Conservation (phyloP, 306 rosid genomes). For the Fagus crenata region DNA sequence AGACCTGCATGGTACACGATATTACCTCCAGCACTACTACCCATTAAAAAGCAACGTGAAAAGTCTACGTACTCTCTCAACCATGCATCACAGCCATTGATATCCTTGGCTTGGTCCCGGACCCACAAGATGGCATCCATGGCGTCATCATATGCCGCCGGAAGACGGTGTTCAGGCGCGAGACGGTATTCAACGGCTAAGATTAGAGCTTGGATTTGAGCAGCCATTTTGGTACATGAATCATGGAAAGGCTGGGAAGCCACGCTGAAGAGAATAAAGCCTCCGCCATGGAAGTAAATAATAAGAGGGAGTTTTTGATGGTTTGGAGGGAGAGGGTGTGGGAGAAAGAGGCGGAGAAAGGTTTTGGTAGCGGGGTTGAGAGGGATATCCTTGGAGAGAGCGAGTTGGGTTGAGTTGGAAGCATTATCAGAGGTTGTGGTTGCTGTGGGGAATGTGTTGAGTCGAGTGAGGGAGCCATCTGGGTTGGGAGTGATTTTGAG, state of each 20-base stretch:
- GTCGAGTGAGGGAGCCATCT: slow-evolving; percentile 62
- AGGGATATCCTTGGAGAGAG: slow-evolving; percentile 56
- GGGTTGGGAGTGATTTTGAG: slow-evolving; percentile 53
- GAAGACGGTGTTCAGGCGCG: slow-evolving; percentile 84
- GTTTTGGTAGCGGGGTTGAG: slow-evolving; percentile 47
- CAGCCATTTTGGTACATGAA: slow-evolving; percentile 35
- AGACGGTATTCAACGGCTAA: slow-evolving; percentile 75
- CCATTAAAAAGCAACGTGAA: slow-evolving; percentile 49
- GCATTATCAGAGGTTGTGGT: slow-evolving; percentile 28
- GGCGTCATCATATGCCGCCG: slow-evolving; percentile 81
- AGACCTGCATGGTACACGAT: slow-evolving; percentile 61
- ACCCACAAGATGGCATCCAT: slow-evolving; percentile 52
- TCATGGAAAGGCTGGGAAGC: slow-evolving; percentile 53
- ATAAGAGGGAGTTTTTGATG: slow-evolving; percentile 35
- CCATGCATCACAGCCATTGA: slow-evolving; percentile 53
- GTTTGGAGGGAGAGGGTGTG: slow-evolving; percentile 41
- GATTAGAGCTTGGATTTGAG: slow-evolving; percentile 33
- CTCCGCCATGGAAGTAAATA: slow-evolving; percentile 81
- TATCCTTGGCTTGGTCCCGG: slow-evolving; percentile 31
- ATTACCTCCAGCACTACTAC: slow-evolving; percentile 64
- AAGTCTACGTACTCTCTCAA: slow-evolving; percentile 48
- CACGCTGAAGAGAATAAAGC: slow-evolving; percentile 64
- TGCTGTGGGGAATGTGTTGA: slow-evolving; percentile 16
- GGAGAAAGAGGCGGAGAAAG: slow-evolving; percentile 63
- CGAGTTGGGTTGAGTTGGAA: slow-evolving; percentile 19